Conservation (phyloP, 768 basidiomycete species). For the Panellus pusillus region DNA sequence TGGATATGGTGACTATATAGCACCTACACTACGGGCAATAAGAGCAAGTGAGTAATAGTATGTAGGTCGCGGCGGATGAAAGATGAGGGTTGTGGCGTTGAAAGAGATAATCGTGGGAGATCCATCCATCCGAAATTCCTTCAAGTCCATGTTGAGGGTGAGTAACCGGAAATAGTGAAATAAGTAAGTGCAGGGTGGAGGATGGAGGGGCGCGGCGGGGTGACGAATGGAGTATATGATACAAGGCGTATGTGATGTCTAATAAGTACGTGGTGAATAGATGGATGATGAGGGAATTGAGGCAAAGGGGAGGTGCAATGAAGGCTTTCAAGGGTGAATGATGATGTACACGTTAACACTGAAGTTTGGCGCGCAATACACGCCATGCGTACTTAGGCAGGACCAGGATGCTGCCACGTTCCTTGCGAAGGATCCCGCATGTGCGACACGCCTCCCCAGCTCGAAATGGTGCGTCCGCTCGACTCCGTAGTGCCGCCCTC, state of each 20-base stretch:
- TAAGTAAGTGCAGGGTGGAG: constrained; percentile 13
- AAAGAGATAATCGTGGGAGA: not conserved
- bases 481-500: constrained; percentile 54
- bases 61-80: constrained; percentile 7
- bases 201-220: constrained; percentile 9
- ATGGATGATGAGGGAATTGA: constrained; percentile 1
- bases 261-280: constrained; percentile 31
- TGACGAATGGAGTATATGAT: constrained; percentile 19
- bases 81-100: not conserved
- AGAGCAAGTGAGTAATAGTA: constrained; percentile 8
- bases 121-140: constrained; percentile 10
- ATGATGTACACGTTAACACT: constrained; percentile 17
- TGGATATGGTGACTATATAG: constrained; percentile 3
- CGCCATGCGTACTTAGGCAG: constrained; percentile 9
- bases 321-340: constrained; percentile 1
- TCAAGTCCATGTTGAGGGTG: constrained; percentile 4
- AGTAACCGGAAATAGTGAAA: constrained; percentile 11
- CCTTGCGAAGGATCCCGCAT: constrained; percentile 39
- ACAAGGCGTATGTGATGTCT: constrained; percentile 28
- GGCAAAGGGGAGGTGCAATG: constrained; percentile 3
- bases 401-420: constrained; percentile 20
- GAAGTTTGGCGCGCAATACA: constrained; percentile 7
- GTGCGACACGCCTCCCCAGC: constrained; percentile 47
- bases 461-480: constrained; percentile 45
- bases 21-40: constrained; percentile 14